A percentile compares a stretch with the other conserved stretches of the same genome.
These are phyloP conservation scores for Gliomastix tumulicola DNA, from an alignment of 2,329 filamentous ascomycete genomes.

Conservation along the genomic window DNA sequence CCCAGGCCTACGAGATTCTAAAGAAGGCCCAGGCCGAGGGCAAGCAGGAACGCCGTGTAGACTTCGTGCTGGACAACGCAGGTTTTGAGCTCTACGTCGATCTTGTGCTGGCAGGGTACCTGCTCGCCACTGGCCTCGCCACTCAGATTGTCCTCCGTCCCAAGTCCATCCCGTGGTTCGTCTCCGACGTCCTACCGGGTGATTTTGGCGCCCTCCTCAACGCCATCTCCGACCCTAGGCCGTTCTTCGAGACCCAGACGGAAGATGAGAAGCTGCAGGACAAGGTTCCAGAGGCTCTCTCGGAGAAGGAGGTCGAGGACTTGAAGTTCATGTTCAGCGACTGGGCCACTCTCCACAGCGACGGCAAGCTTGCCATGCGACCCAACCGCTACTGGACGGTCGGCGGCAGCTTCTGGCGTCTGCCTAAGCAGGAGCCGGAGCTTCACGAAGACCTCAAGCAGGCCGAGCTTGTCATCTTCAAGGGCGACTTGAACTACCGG, in stretches of 20 bases:
- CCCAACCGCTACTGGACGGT: constrained; percentile 91
- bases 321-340: constrained; percentile 73
- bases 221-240: constrained; percentile 68
- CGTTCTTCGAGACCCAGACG: constrained; percentile 70
- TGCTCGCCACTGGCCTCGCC: constrained; percentile 77
- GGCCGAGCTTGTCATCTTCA: constrained; percentile 88
- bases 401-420: constrained; percentile 79
- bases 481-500: constrained; percentile 94
- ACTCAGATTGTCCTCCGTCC: constrained; percentile 85
- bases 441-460: constrained; percentile 72
- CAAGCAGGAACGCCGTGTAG: constrained; percentile 68
- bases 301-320: constrained; percentile 58
- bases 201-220: constrained; percentile 82
- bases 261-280: constrained; percentile 56
- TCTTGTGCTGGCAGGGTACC: constrained; percentile 82
- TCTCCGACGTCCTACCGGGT: constrained; percentile 82
- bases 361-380: constrained; percentile 76
- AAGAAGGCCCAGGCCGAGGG: constrained; percentile 56
- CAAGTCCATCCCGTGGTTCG: constrained; percentile 96
- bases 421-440: constrained; percentile 61
- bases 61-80: constrained; percentile 94
- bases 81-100: constrained; percentile 98
- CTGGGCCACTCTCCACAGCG: constrained; percentile 73
- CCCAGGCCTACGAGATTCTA: constrained; percentile 62
- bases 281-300: constrained; percentile 54